Conservation (phyloP, 495 filamentous ascomycete species). For the Choiromyces venosus region DNA sequence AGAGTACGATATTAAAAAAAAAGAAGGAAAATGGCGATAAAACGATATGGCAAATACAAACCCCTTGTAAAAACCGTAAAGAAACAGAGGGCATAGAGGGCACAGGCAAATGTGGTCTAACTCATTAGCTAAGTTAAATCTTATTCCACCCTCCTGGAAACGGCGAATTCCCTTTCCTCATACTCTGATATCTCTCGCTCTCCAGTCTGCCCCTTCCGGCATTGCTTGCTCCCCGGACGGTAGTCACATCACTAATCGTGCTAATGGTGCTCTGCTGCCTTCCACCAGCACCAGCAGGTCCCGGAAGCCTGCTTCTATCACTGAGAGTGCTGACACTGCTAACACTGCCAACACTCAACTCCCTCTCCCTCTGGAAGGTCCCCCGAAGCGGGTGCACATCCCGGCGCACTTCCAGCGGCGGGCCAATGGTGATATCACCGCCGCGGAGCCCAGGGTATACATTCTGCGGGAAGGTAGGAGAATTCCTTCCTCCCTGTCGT, state of each 20-base stretch:
- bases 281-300: no score
- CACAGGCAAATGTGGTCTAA: not conserved
- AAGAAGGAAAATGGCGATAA: no score
- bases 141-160: constrained; percentile 23
- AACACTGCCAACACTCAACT: not conserved
- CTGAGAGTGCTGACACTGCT: not conserved
- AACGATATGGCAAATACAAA: not conserved
- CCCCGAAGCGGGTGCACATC: not conserved
- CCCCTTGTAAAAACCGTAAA: no score
- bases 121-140: constrained; percentile 4
- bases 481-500: not conserved
- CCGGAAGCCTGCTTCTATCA: not conserved
- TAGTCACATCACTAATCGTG: not conserved
- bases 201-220: not conserved
- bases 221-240: not conserved
- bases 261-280: not conserved
- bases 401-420: not conserved
- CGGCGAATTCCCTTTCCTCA: constrained; percentile 23
- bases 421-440: not conserved
- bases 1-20: not conserved
- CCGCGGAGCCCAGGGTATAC: not conserved
- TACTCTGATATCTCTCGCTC: constrained; percentile 2
- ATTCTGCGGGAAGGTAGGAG: not conserved
- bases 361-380: not conserved
- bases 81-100: no score